These are phyloP conservation scores for Neurospora sp. DNA, from an alignment of 495 filamentous ascomycete species.

Conservation along the genomic window DNA sequence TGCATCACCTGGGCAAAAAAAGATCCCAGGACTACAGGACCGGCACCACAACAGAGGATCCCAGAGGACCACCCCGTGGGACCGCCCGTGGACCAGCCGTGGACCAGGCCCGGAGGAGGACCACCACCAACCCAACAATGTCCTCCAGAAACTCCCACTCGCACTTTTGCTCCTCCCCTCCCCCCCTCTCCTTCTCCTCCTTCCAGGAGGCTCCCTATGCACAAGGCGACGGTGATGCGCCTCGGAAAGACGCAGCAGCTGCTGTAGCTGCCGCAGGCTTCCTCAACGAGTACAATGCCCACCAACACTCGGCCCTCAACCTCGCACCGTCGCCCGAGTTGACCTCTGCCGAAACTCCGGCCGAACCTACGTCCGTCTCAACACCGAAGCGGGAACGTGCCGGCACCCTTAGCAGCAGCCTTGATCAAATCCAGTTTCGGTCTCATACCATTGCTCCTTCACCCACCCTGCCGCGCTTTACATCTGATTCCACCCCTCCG, in stretches of 20 bases:
- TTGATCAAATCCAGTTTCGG: conserved; percentile 18
- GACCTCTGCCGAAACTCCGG: conserved; percentile 3
- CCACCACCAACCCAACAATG: background rate
- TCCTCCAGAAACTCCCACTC: background rate
- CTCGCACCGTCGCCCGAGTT: conserved; percentile 2
- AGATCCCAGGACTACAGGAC: background rate
- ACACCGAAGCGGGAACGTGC: background rate
- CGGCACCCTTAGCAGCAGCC: background rate
- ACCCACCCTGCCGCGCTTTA: conserved; percentile 11
- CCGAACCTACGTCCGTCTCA: conserved; percentile 1
- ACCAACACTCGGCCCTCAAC: conserved; percentile 7
- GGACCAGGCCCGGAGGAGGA: background rate
- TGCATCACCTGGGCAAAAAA: background rate
- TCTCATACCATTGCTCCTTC: conserved; percentile 26
- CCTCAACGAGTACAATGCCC: conserved; percentile 1
- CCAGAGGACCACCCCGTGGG: background rate
- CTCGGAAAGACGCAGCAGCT: conserved; percentile 2
- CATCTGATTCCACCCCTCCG: background rate
- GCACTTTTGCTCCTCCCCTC: background rate
- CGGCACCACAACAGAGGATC: background rate
- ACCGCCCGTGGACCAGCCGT: background rate
- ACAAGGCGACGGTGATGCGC: background rate
- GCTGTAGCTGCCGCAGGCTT: conserved; percentile 4
- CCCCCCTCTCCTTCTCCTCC: background rate
- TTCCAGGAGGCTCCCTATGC: background rate